A percentile compares a stretch with the other conserved stretches of the same genome.
These are phyloP conservation scores for Coemansia sp. DNA, from an alignment of 192 early-diverging fungal genomes.

Conservation along the genomic window DNA sequence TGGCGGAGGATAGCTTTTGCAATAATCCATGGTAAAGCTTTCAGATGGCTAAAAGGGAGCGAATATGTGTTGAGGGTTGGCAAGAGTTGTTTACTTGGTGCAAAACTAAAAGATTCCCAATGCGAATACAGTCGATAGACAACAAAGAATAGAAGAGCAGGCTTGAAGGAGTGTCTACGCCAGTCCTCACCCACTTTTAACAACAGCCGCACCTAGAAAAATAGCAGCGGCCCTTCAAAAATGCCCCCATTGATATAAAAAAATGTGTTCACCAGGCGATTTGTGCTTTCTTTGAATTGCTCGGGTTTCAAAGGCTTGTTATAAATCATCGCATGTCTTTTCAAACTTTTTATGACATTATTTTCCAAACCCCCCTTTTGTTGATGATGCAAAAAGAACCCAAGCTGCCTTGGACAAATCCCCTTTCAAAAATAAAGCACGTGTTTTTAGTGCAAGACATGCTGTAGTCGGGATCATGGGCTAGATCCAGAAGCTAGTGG, in stretches of 20 bases:
- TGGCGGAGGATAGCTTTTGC: slow-evolving; percentile 3
- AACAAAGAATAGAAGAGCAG: background rate
- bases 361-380: too few relatives aligned
- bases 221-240: background rate
- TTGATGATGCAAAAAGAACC: too few relatives aligned
- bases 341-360: too few relatives aligned
- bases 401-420: too few relatives aligned
- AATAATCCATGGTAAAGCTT: background rate
- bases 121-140: background rate
- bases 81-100: background rate
- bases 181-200: background rate
- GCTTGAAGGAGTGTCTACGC: background rate
- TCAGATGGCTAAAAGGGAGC: background rate
- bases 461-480: too few relatives aligned
- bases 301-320: too few relatives aligned
- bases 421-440: too few relatives aligned
- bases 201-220: background rate
- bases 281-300: too few relatives aligned
- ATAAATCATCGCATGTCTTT: too few relatives aligned
- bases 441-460: too few relatives aligned
- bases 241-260: background rate
- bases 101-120: background rate
- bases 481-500: too few relatives aligned
- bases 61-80: background rate
- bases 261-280: background rate